A percentile compares a stretch with the other conserved stretches of the same genome.
phyloP scores from a whole-genome alignment of 2,329 filamentous ascomycete genomes.

The Hansfordia pulvinata region DNA sequence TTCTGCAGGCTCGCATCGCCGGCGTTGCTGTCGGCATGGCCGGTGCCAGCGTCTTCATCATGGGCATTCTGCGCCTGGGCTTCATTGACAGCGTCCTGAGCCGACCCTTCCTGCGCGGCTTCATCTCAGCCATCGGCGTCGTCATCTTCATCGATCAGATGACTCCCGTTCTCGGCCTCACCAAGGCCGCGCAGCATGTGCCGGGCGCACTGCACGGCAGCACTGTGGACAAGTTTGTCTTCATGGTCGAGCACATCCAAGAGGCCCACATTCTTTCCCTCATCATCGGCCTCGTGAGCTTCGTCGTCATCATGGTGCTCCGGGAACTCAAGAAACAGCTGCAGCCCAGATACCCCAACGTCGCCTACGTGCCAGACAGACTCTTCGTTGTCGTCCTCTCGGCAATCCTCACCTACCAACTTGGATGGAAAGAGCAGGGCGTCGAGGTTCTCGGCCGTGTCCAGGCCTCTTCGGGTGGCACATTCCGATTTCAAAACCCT shows the following conservation, averaged over 20 bases:
- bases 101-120: slow-evolving; percentile 81
- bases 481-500: slow-evolving; percentile 76
- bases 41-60: slow-evolving; percentile 76
- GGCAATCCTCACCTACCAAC: slow-evolving; percentile 62
- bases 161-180: slow-evolving; percentile 77
- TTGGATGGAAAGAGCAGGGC: slow-evolving; percentile 67
- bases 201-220: slow-evolving; percentile 67
- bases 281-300: slow-evolving; percentile 64
- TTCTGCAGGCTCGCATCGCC: slow-evolving; percentile 66
- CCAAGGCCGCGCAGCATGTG: slow-evolving; percentile 44
- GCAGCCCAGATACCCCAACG: slow-evolving; percentile 62
- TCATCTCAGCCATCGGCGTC: slow-evolving; percentile 93
- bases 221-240: slow-evolving; percentile 72
- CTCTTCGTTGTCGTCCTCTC: slow-evolving; percentile 81
- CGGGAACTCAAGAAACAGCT: slow-evolving; percentile 72
- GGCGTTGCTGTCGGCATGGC: slow-evolving; percentile 82
- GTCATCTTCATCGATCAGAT: slow-evolving; percentile 94
- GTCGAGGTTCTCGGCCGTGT: slow-evolving; percentile 76
- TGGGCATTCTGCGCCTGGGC: slow-evolving; percentile 72
- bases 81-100: slow-evolving; percentile 93
- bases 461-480: slow-evolving; percentile 54
- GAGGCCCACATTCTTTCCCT: slow-evolving; percentile 63
- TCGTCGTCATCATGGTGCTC: slow-evolving; percentile 81
- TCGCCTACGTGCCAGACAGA: slow-evolving; percentile 85
- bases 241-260: slow-evolving; percentile 54